Evolutionary conservation across 2,329 filamentous ascomycete genomes (phyloP), one percentile per base, ranked within the genome.

Genomic region (Pezicula carpinea): DNA sequence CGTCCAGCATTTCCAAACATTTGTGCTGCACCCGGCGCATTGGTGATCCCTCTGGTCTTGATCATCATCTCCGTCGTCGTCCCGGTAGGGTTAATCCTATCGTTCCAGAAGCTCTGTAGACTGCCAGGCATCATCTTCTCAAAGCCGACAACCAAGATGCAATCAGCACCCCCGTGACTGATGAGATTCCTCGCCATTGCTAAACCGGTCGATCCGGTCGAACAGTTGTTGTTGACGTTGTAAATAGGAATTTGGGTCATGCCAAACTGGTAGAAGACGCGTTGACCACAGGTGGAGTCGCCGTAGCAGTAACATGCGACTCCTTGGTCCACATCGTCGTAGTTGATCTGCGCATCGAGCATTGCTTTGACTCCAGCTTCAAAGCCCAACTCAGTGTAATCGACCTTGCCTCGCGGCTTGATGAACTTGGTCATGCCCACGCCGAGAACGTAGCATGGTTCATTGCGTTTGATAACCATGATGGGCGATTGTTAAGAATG

Each of bases 341-440:
- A 97, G 71, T 82, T 95, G 76, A 97, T 89, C 53, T 95, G 85
- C 2, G 89, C 89, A 66, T 87, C 84, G 15, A 63, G 79, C 15
- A 63, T 55, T 22, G 59, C 61, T 44, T 63, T 63, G 36, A 84
- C 76, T 57, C 89, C 89, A 10, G 90, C 90, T 69, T 96, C 91
- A 67, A 91, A 96, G 47, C 91, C 91, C 19, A 96, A 82, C 65
- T 96, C 91, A 6, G 89, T 89, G 72, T 96, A 96, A 72, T 96
- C 90, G 55, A 95, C 87, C 66, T 92, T 92, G 65, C 89, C 89
- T 47, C 91, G 82, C 35, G 91, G 91, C 75, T 96, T 96, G 80
- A 96, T 92, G 79, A 97, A 97, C 71, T 95, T 95, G 72, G 92
- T 97, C 89, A 97, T 93, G 73, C 92, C 92, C 59, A 97, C 93